Base-by-base conservation (phyloP, 2,329 filamentous ascomycete species). In the Fusarium domesticum region DNA sequence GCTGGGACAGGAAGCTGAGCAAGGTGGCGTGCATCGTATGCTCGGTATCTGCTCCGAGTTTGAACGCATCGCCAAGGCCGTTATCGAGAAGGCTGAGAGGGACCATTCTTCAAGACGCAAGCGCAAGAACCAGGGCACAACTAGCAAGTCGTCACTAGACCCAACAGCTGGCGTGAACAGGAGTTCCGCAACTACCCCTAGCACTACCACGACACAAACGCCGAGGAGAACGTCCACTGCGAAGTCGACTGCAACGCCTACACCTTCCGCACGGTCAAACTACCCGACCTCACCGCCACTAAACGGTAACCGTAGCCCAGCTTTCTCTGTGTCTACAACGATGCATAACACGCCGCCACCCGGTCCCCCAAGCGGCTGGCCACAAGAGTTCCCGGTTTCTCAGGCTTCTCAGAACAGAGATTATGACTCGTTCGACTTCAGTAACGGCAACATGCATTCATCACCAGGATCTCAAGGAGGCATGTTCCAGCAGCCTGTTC, bases 11-110 rank as follows among this genome's bases (percentile, higher is more conserved):
- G 92, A 97, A 58, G 88, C 91, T 52, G 87, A 90, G 45, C 93
- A 91, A 45, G 88, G 90, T 33, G 91, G 89, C 58, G 89, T 97
- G 5, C 89, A 89, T 63, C 87, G 93, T 38, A 97, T 97, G 89
- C 79, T 96, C 15, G 86, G 85, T 18, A 85, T 97, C 1, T 97
- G 92, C 66, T 82, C 88, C n/a, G 93, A 98, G 61, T 98, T 98
- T 58, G 91, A 96, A 65, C 83, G 93, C 46, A 96, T 98, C 53
- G 90, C 90, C 28, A 89, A 85, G 61, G 83, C 90, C 3, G 89
- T 96, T 7, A 83, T 97, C 35, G 92, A 97, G 47, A 95, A 91
- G 64, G 81, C 89, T 1, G 92, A 97, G 62, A 89, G 86, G 60
- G 92, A 97, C 39, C 81, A 87, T 28, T 78, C 84, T 18, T 84